These are phyloP conservation scores for Oryza glumipatula DNA, from an alignment of 176 grass and related monocot genomes.

Conservation along the genomic window DNA sequence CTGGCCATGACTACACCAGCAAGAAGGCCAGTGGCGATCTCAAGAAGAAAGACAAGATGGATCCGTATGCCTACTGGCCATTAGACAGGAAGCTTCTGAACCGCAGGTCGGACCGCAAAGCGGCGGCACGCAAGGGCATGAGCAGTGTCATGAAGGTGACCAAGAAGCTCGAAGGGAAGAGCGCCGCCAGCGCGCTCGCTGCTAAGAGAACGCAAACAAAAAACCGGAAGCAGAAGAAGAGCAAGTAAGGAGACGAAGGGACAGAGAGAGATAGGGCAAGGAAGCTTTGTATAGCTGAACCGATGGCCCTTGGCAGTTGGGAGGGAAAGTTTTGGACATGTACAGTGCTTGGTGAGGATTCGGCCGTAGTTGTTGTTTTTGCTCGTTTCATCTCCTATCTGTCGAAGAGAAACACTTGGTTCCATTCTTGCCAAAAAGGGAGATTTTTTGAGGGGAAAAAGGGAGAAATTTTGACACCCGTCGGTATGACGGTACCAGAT, in stretches of 20 bases:
- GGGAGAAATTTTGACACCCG: neutral
- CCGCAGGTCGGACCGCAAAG: slow-evolving; percentile 74
- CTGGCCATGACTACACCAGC: slow-evolving; percentile 80
- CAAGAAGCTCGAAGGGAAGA: slow-evolving; percentile 85
- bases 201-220: slow-evolving; percentile 17
- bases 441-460: neutral
- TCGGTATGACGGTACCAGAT: neutral
- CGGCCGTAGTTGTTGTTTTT: neutral
- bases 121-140: slow-evolving; percentile 81
- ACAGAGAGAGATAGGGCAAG: neutral
- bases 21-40: slow-evolving; percentile 83
- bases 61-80: slow-evolving; percentile 93
- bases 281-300: slow-evolving; percentile 27
- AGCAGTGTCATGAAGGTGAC: slow-evolving; percentile 75
- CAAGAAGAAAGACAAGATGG: slow-evolving; percentile 90
- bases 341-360: slow-evolving; percentile 11
- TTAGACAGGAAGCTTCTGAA: slow-evolving; percentile 88
- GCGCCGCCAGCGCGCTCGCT: slow-evolving; percentile 59
- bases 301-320: neutral
- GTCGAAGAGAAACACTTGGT: neutral
- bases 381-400: neutral
- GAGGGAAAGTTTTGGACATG: neutral
- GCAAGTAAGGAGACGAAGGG: slow-evolving; percentile 24
- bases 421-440: neutral
- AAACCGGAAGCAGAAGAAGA: slow-evolving; percentile 58